A percentile compares a stretch with the other conserved stretches of the same genome.
Evolutionary conservation across 306 rosid species (phyloP).

Genomic region (Prunus davidiana): DNA sequence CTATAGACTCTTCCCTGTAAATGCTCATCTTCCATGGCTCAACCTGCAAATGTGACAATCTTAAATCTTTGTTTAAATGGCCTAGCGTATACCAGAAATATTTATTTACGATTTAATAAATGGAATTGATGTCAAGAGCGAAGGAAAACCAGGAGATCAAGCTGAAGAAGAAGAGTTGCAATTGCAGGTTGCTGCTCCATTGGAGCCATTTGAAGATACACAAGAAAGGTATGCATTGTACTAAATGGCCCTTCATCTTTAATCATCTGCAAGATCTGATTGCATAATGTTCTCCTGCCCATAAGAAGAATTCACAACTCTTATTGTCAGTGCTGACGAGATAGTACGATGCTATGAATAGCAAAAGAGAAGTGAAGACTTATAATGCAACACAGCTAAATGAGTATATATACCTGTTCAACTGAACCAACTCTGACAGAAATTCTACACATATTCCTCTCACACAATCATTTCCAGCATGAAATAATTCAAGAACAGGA

Average conservation of each 20-base stretch:
- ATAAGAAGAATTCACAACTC: neutral
- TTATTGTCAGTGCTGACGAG: neutral
- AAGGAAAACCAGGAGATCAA: slow-evolving; percentile 85
- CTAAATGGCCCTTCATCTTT: slow-evolving; percentile 90
- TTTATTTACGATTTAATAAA: neutral
- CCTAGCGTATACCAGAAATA: neutral
- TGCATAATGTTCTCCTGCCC: slow-evolving; percentile 66
- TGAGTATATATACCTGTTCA: slow-evolving; percentile 46
- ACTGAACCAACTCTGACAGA: slow-evolving; percentile 80
- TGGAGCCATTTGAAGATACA: slow-evolving; percentile 93
- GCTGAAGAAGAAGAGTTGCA: slow-evolving; percentile 89
- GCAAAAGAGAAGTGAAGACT: slow-evolving; percentile 20
- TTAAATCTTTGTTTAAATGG: neutral
- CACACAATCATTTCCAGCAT: slow-evolving; percentile 66
- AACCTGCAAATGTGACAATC: slow-evolving; percentile 44
- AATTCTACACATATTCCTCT: slow-evolving; percentile 70
- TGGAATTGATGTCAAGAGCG: neutral
- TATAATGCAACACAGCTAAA: neutral
- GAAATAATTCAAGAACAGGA: slow-evolving; percentile 71
- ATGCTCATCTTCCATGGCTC: slow-evolving; percentile 95
- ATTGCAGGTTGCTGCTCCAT: slow-evolving; percentile 69
- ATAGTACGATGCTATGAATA: neutral
- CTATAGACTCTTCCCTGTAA: slow-evolving; percentile 88
- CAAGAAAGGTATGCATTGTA: slow-evolving; percentile 85
- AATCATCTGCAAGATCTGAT: slow-evolving; percentile 65